phyloP scores from a whole-genome alignment of 1,284 basidiomycete genomes.

The Coniferiporia sulphurascens region DNA sequence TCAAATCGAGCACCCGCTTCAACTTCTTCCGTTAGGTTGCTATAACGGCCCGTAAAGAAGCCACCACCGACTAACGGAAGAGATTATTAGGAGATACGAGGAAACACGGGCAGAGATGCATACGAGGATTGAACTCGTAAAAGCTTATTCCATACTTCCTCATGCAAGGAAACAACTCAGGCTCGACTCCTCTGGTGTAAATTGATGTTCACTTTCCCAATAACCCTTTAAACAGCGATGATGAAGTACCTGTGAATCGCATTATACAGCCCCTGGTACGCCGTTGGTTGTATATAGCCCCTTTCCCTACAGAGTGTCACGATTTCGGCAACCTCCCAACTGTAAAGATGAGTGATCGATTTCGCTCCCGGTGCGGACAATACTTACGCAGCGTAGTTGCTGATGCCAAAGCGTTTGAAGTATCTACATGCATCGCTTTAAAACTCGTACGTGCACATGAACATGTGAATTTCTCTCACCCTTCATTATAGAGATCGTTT shows the following conservation, averaged over 20 bases:
- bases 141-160: conserved; percentile 59
- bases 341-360: conserved; percentile 12
- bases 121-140: conserved; percentile 50
- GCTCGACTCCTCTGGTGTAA: conserved; percentile 37
- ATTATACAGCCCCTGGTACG: conserved; percentile 61
- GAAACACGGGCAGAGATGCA: neutral
- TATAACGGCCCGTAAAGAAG: conserved; percentile 39
- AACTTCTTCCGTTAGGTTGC: conserved; percentile 27
- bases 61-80: conserved; percentile 32
- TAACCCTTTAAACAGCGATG: neutral
- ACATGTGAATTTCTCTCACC: conserved; percentile 28
- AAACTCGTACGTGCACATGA: neutral
- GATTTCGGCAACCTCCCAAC: conserved; percentile 63
- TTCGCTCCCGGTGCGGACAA: neutral
- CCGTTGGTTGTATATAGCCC: conserved; percentile 57
- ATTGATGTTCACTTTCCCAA: too few species aligned
- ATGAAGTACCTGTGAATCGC: conserved; percentile 35
- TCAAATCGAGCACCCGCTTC: conserved; percentile 44
- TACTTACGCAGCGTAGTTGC: conserved; percentile 42
- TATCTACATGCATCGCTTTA: neutral
- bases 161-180: conserved; percentile 60
- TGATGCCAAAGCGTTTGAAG: conserved; percentile 42
- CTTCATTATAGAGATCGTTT: conserved; percentile 46
- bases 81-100: too few species aligned
- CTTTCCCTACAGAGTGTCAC: conserved; percentile 50